phyloP scores from a whole-genome alignment of 2,329 filamentous ascomycete genomes.

The Arthrobotrys megalospora region DNA sequence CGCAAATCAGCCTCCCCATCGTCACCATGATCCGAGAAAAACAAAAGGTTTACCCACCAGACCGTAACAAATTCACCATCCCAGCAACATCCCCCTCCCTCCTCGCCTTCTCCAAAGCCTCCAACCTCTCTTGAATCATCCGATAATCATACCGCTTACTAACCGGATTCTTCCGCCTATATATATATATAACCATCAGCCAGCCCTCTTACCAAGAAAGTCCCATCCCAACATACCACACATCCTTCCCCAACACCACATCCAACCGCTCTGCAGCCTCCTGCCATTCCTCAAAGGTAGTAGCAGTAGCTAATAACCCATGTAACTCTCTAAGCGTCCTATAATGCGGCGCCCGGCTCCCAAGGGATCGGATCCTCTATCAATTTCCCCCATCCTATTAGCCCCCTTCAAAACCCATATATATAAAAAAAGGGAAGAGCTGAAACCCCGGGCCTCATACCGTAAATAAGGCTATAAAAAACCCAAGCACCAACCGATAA shows the following conservation, averaged over 20 bases:
- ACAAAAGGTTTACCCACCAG: constrained; percentile 71
- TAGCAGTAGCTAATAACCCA: constrained; percentile 73
- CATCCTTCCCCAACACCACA: constrained; percentile 81
- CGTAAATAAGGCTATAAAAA: constrained; percentile 38
- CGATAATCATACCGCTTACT: constrained; percentile 88
- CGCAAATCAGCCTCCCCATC: constrained; percentile 2
- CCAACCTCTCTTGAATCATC: constrained; percentile 83
- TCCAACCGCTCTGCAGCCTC: constrained; percentile 87
- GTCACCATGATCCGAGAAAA: background rate
- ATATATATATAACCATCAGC: background rate
- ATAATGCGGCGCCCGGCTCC: constrained; percentile 29
- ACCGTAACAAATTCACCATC: constrained; percentile 84
- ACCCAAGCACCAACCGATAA: constrained; percentile 38
- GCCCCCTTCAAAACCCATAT: background rate
- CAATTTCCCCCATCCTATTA: background rate
- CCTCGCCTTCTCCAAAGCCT: constrained; percentile 78
- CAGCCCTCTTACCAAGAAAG: background rate
- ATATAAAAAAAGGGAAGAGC: no score
- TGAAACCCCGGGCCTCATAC: constrained; percentile 11
- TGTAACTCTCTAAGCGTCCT: constrained; percentile 29
- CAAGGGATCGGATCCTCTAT: constrained; percentile 37
- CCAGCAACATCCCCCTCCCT: constrained; percentile 80
- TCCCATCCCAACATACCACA: constrained; percentile 74
- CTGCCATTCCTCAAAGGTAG: constrained; percentile 87
- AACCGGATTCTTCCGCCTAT: constrained; percentile 83